Evolutionary conservation across 2,329 filamentous ascomycete species (phyloP).

Genomic region (Fusarium denticulatum): DNA sequence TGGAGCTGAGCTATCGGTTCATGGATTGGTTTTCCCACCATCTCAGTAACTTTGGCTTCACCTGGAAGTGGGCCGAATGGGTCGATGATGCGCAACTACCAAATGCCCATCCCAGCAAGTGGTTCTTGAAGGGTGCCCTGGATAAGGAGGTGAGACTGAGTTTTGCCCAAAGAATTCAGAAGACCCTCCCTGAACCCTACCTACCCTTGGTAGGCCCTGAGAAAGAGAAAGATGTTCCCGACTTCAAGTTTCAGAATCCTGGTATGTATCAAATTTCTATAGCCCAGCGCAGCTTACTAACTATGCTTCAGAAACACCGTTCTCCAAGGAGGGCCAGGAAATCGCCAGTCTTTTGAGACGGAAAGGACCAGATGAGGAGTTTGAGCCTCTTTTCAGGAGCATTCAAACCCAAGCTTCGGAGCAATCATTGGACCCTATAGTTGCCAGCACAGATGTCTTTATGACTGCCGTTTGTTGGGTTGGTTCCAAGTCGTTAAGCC

Average conservation of each 20-base stretch:
- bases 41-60: slow-evolving; percentile 98
- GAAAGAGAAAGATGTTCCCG: slow-evolving; percentile 94
- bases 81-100: slow-evolving; percentile 83
- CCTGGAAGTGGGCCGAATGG: slow-evolving; percentile 99
- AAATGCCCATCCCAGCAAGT: slow-evolving; percentile 85
- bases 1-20: slow-evolving; percentile 88
- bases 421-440: slow-evolving; percentile 78
- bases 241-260: slow-evolving; percentile 87
- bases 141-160: slow-evolving; percentile 98
- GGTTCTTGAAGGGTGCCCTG: slow-evolving; percentile 88
- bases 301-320: slow-evolving; percentile 73
- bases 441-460: slow-evolving; percentile 92
- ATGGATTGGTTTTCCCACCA: slow-evolving; percentile 98
- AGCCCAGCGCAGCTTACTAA: not conserved
- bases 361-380: slow-evolving; percentile 86
- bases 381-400: slow-evolving; percentile 81
- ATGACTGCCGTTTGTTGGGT: slow-evolving; percentile 93
- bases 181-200: slow-evolving; percentile 87
- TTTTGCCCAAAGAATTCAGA: slow-evolving; percentile 95
- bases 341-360: slow-evolving; percentile 81
- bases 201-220: slow-evolving; percentile 82
- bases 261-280: slow-evolving; percentile 59
- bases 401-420: slow-evolving; percentile 83
- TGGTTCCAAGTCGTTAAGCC: slow-evolving; percentile 94
- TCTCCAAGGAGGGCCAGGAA: slow-evolving; percentile 84